Conservation (phyloP, 2,329 filamentous ascomycete species). For the Tetracladium maxilliforme region DNA sequence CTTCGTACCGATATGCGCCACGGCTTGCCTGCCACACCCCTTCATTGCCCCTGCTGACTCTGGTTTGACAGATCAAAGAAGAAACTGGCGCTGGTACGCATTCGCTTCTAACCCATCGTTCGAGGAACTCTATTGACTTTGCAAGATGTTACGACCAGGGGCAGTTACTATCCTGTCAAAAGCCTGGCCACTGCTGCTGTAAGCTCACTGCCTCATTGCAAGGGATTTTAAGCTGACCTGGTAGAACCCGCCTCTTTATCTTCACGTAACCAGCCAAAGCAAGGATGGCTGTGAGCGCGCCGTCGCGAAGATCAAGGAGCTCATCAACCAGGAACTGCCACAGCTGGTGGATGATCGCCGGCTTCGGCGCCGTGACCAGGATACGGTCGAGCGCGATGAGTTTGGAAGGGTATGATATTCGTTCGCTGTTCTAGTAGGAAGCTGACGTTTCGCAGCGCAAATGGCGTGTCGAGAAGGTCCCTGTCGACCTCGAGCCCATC, state of each 20-base stretch:
- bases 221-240: background rate
- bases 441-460: constrained; percentile 51
- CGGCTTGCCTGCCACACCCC: constrained; percentile 37
- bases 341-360: constrained; percentile 90
- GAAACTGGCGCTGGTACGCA: constrained; percentile 99
- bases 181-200: constrained; percentile 90
- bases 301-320: constrained; percentile 75
- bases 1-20: constrained; percentile 2
- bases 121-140: constrained; percentile 44
- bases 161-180: constrained; percentile 94
- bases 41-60: constrained; percentile 92
- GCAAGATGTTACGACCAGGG: constrained; percentile 97
- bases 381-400: constrained; percentile 77
- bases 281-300: constrained; percentile 88
- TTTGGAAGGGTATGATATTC: constrained; percentile 63
- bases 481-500: constrained; percentile 79
- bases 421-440: constrained; percentile 1
- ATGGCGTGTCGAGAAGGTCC: constrained; percentile 96
- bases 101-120: constrained; percentile 35
- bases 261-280: constrained; percentile 85
- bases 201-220: constrained; percentile 22
- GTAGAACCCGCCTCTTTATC: constrained; percentile 83
- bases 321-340: constrained; percentile 92
- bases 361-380: constrained; percentile 69
- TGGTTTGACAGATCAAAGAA: constrained; percentile 93